Evolutionary conservation across 1,284 basidiomycete genomes (phyloP), one percentile per base, ranked within the genome.

Genomic region (Rhodotorula mucilaginosa): DNA sequence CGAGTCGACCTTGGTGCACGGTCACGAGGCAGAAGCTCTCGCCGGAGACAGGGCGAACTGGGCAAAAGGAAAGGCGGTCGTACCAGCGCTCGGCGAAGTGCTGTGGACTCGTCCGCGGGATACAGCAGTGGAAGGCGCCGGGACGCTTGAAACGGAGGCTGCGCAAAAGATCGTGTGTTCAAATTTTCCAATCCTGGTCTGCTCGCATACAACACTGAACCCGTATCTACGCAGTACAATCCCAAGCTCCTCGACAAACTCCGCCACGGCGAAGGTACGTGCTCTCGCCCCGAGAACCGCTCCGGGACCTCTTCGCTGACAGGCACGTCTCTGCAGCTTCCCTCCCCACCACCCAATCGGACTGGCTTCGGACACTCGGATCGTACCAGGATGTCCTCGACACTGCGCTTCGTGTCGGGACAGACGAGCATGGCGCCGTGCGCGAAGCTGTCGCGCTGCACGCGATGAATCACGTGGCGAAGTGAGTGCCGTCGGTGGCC

Each of bases 381-480:
- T 78, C 77, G 2, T 86, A 92, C 74, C 84, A 87, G 73, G 93
- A 97, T 79, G 79, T 95, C 46, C 91, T 90, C 79, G 80, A 90
- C 39, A 85, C 92, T 48, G 85, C 86, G 12, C 83, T 88, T 58
- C 82, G 87, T 16, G 81, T 87, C 67, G 77, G 80, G 21, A 64
- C 44, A 52, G 74, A 80, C 12, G 29, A 29, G 61, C 81, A 82
- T 58, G 81, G 83, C 70, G 82, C 81, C 23, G 83, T 87, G 52
- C 86, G 91, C 54, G 87, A 91, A 77, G 87, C 87, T 2, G 84
- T 88, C 2, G 83, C 90, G 6, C 82, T 94, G 15, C 93, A 96
- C 80, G 86, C 86, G 2, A 80, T 96, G 64, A 92, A 94, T 78
- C 93, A 97, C 82, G 86, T 94, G 62, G 87, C 88, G 65, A 95